Percentiles rank a stretch among this genome's conserved stretches.
phyloP scores from a whole-genome alignment of 768 basidiomycete genomes.

The Agaricus bisporus region DNA sequence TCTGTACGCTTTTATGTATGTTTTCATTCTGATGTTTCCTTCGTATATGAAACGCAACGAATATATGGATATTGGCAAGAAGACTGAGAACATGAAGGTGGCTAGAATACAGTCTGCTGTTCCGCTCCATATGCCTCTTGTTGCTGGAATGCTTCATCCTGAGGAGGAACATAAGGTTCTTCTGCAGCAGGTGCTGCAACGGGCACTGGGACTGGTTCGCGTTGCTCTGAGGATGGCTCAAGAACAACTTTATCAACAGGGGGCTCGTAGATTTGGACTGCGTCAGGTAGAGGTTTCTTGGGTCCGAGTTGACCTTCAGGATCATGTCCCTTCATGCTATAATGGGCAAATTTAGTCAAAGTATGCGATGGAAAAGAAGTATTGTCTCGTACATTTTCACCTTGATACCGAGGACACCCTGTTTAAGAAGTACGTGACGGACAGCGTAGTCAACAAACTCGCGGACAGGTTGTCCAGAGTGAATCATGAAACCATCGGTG shows the following conservation, averaged over 20 bases:
- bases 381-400: slow-evolving; percentile 80
- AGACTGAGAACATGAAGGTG: slow-evolving; percentile 13
- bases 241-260: slow-evolving; percentile 86
- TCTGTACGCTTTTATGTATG: neutral
- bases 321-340: slow-evolving; percentile 95
- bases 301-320: slow-evolving; percentile 88
- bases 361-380: neutral
- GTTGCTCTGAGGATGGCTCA: slow-evolving; percentile 87
- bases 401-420: slow-evolving; percentile 99
- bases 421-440: slow-evolving; percentile 94
- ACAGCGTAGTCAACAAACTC: slow-evolving; percentile 99
- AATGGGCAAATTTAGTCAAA: slow-evolving; percentile 6
- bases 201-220: slow-evolving; percentile 55
- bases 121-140: slow-evolving; percentile 25
- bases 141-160: slow-evolving; percentile 37
- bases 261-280: slow-evolving; percentile 84
- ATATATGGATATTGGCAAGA: neutral
- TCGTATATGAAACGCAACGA: neutral
- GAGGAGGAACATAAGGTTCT: slow-evolving; percentile 38
- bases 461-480: slow-evolving; percentile 94
- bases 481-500: slow-evolving; percentile 99
- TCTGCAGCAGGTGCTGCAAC: slow-evolving; percentile 46
- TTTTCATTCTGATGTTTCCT: neutral
- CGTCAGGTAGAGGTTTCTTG: slow-evolving; percentile 90
- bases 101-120: slow-evolving; percentile 58